phyloP scores from a whole-genome alignment of 2,329 filamentous ascomycete species.

The Macroventuria anomochaeta region DNA sequence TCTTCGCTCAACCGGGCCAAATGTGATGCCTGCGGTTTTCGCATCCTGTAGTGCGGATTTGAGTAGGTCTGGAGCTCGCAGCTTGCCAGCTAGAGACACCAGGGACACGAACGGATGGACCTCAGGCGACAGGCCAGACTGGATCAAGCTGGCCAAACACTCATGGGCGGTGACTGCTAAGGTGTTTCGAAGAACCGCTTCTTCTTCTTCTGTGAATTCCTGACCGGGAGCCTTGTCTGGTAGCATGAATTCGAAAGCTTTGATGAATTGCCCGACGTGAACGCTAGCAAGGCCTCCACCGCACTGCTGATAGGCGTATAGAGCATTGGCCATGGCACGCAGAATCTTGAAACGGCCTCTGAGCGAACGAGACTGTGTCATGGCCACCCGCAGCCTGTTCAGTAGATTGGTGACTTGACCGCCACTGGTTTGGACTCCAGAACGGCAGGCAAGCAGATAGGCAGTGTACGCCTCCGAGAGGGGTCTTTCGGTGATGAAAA shows the following conservation, averaged over 20 bases:
- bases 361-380: slow-evolving; percentile 21
- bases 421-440: slow-evolving; percentile 47
- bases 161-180: slow-evolving; percentile 36
- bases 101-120: slow-evolving; percentile 34
- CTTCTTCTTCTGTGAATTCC: slow-evolving; percentile 27
- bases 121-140: slow-evolving; percentile 36
- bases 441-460: slow-evolving; percentile 57
- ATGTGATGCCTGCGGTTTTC: slow-evolving; percentile 24
- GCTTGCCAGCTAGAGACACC: slow-evolving; percentile 39
- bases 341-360: slow-evolving; percentile 37
- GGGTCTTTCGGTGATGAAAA: slow-evolving; percentile 56
- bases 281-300: slow-evolving; percentile 46
- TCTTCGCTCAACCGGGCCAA: slow-evolving; percentile 31
- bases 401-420: slow-evolving; percentile 44
- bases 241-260: slow-evolving; percentile 38
- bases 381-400: slow-evolving; percentile 37
- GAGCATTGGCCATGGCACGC: slow-evolving; percentile 50
- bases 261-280: slow-evolving; percentile 50
- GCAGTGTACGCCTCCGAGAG: slow-evolving; percentile 56
- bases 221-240: slow-evolving; percentile 25
- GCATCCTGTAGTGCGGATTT: slow-evolving; percentile 34
- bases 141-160: slow-evolving; percentile 31
- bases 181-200: slow-evolving; percentile 29
- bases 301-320: slow-evolving; percentile 52
- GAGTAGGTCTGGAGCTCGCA: slow-evolving; percentile 35